These are phyloP conservation scores for Rubia yunnanensis DNA, from an alignment of 257 asterid genomes.

Conservation along the genomic window DNA sequence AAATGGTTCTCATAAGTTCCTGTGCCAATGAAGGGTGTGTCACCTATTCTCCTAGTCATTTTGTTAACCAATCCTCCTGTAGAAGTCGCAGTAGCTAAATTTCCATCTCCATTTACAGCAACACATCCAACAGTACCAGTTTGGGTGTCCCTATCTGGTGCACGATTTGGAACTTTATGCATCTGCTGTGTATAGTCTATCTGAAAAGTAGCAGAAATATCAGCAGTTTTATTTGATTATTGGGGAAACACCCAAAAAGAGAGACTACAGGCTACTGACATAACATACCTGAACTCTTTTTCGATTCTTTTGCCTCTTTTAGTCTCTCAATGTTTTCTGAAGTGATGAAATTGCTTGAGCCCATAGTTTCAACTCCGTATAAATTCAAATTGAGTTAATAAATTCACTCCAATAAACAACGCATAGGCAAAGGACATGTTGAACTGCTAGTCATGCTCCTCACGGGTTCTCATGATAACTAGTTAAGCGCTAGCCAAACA, in stretches of 20 bases:
- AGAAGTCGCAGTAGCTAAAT: constrained; percentile 84
- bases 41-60: constrained; percentile 89
- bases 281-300: constrained; percentile 76
- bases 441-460: neutral
- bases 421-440: neutral
- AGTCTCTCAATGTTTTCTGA: constrained; percentile 69
- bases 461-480: too few species aligned
- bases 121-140: constrained; percentile 94
- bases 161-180: constrained; percentile 22
- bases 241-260: neutral
- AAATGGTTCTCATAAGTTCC: constrained; percentile 77
- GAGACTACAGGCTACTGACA: neutral
- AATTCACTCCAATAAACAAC: constrained; percentile 1
- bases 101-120: constrained; percentile 63
- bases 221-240: too few species aligned
- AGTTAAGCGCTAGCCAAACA: neutral
- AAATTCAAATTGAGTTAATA: neutral
- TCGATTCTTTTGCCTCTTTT: constrained; percentile 85
- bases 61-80: constrained; percentile 93
- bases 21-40: constrained; percentile 81
- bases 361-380: constrained; percentile 71
- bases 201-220: constrained; percentile 21
- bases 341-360: constrained; percentile 61
- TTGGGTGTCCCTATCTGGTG: constrained; percentile 53
- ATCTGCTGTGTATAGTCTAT: constrained; percentile 64